A percentile compares a stretch with the other conserved stretches of the same genome.
Conservation (phyloP, 305 asterid genomes). For the Stenogyne calaminthoides region DNA sequence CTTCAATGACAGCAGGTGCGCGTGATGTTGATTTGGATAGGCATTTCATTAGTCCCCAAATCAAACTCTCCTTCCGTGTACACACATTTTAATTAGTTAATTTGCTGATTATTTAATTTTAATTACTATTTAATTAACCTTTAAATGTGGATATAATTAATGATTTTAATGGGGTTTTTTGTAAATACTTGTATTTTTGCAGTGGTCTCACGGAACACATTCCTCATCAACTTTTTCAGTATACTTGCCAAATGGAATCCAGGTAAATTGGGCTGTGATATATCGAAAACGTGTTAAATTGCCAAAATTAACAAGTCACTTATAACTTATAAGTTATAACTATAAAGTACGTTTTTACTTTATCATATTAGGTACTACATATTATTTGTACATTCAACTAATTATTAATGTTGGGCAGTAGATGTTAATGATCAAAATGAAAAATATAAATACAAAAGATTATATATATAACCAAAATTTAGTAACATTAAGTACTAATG, state of each 20-base stretch:
- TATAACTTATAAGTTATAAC: no score
- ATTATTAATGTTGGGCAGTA: neutral
- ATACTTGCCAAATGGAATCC: neutral
- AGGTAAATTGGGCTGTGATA: neutral
- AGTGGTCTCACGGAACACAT: conserved; percentile 14
- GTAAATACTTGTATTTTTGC: neutral
- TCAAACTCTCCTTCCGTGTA: conserved; percentile 22
- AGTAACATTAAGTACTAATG: no score
- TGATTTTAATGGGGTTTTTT: neutral
- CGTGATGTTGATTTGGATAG: neutral
- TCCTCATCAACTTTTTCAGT: conserved; percentile 2
- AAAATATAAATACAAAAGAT: neutral
- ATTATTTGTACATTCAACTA: no score
- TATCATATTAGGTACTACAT: no score
- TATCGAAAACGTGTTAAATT: no score
- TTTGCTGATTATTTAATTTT: neutral
- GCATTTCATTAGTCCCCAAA: neutral
- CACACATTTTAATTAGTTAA: neutral
- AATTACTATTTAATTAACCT: neutral
- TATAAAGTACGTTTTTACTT: no score
- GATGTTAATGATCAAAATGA: neutral
- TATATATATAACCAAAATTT: no score
- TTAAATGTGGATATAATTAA: neutral
- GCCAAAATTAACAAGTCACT: no score
- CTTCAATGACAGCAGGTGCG: conserved; percentile 5